phyloP scores from a whole-genome alignment of 2,329 filamentous ascomycete species.

The Cladosporium colombiae region DNA sequence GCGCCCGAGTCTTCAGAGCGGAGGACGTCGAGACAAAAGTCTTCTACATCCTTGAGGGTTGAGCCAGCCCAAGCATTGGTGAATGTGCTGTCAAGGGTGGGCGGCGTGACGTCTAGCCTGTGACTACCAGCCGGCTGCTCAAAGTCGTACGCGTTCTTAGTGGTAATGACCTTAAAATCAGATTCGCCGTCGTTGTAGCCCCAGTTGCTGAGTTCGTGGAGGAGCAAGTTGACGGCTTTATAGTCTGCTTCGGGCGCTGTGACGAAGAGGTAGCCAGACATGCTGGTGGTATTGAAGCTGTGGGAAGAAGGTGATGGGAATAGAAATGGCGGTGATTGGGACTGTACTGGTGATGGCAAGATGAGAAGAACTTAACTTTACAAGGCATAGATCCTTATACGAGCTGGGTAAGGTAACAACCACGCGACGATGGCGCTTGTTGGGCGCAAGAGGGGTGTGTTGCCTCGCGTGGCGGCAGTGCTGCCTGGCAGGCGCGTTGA shows the following conservation, averaged over 20 bases:
- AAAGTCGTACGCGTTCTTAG: constrained; percentile 21
- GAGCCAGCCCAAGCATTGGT: constrained; percentile 22
- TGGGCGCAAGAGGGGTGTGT: neutral
- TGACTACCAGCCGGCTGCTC: constrained; percentile 7
- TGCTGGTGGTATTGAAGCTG: neutral
- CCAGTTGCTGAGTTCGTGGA: constrained; percentile 24
- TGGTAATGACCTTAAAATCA: constrained; percentile 19
- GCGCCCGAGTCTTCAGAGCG: neutral
- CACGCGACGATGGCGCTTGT: neutral
- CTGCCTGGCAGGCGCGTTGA: constrained; percentile 3
- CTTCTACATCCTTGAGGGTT: constrained; percentile 22
- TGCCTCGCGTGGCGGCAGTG: neutral
- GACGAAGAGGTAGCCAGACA: constrained; percentile 23
- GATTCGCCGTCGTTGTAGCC: constrained; percentile 12
- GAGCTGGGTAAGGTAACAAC: neutral
- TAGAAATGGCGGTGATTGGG: neutral
- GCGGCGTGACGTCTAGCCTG: neutral
- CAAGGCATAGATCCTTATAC: neutral
- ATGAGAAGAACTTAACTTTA: neutral
- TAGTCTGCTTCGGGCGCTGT: constrained; percentile 22
- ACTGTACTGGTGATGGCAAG: neutral
- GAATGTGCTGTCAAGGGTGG: constrained; percentile 11
- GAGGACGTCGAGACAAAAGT: constrained; percentile 20
- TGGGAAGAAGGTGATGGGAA: neutral
- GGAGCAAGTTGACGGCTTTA: constrained; percentile 24